phyloP scores from a whole-genome alignment of 441 rosid genomes.

The Jatropha multifida region DNA sequence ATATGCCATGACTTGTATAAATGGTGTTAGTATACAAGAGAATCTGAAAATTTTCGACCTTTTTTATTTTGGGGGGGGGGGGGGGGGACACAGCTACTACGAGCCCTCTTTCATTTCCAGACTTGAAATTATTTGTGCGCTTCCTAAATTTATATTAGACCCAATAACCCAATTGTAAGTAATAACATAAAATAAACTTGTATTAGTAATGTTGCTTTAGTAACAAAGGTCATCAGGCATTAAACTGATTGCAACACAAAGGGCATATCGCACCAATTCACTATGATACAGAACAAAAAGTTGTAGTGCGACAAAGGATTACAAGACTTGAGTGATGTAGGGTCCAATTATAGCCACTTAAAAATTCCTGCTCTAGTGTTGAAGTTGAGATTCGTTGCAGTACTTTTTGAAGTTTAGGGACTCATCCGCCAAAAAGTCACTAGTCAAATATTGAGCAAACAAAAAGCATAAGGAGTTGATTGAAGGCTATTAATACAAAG shows the following conservation, averaged over 20 bases:
- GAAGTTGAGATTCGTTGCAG: constrained; percentile 69
- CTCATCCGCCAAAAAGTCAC: constrained; percentile 73
- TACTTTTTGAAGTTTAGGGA: constrained; percentile 69
- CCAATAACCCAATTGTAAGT: too few species aligned
- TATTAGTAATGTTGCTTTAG: constrained; percentile 1
- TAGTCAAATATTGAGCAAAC: constrained; percentile 23
- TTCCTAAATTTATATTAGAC: neutral
- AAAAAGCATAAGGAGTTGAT: neutral
- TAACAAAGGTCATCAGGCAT: neutral
- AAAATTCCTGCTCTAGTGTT: constrained; percentile 35
- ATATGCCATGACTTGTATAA: too few species aligned
- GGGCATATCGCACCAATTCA: neutral
- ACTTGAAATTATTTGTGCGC: neutral
- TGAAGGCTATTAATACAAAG: too few species aligned
- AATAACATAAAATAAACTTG: neutral
- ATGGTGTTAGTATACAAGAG: neutral
- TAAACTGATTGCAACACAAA: constrained; percentile 3
- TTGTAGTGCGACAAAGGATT: neutral
- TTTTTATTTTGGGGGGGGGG: too few species aligned
- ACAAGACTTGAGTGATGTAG: neutral
- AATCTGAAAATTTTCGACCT: neutral
- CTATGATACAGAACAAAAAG: neutral
- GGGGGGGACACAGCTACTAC: neutral
- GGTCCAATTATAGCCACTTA: neutral
- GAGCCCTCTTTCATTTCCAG: neutral